Percentiles rank a stretch among this genome's conserved stretches.
Conservation (phyloP, 306 rosid species). For the Rosa multiflora region DNA sequence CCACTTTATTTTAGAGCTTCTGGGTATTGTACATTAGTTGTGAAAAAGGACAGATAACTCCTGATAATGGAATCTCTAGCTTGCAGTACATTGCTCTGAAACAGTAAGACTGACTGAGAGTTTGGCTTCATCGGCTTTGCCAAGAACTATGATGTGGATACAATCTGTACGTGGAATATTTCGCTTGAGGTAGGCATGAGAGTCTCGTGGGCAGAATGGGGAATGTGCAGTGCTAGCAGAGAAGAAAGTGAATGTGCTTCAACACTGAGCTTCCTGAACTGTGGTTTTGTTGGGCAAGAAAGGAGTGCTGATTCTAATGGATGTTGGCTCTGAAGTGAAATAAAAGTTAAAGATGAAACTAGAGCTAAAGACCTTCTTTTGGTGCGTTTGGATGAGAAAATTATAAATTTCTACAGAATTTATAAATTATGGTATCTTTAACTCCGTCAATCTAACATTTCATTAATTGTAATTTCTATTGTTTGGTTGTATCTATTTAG, state of each 20-base stretch:
- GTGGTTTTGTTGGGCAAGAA: not conserved
- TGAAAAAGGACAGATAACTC: slow-evolving; percentile 10
- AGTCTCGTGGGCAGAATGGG: not conserved
- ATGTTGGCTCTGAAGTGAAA: not conserved
- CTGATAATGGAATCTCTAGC: slow-evolving; percentile 10
- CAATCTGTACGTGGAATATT: not conserved
- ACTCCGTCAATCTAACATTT: too few relatives aligned
- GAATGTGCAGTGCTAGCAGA: not conserved
- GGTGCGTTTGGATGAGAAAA: too few relatives aligned
- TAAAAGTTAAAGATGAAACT: not conserved
- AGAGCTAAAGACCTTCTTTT: not conserved
- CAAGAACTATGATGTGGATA: not conserved
- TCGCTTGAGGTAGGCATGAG: slow-evolving; percentile 4
- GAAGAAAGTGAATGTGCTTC: not conserved
- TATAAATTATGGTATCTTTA: too few relatives aligned
- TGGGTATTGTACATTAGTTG: slow-evolving; percentile 10
- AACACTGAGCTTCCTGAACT: not conserved
- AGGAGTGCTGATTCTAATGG: not conserved
- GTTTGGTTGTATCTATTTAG: too few relatives aligned
- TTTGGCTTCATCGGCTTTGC: not conserved
- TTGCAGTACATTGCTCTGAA: not conserved
- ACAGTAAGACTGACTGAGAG: not conserved
- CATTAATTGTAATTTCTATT: too few relatives aligned
- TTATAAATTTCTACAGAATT: too few relatives aligned
- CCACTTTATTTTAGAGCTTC: not conserved